Evolutionary conservation across 2,329 filamentous ascomycete genomes (phyloP).

Genomic region (Xylaria sp.): DNA sequence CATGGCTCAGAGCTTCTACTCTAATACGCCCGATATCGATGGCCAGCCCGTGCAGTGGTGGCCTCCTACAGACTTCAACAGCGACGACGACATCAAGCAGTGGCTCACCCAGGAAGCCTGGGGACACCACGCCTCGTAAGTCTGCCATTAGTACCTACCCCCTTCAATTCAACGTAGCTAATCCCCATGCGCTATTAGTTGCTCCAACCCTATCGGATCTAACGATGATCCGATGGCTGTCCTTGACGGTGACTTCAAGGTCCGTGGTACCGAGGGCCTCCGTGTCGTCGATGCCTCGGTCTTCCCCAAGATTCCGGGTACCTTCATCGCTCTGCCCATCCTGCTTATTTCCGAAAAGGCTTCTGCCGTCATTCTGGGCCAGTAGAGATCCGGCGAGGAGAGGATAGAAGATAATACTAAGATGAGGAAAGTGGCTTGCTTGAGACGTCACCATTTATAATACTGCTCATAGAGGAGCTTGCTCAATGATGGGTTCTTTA

Average conservation of each 20-base stretch:
- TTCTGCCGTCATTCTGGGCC: conserved; percentile 33
- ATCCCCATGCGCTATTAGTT: not conserved
- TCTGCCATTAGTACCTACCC: not conserved
- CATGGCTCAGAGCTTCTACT: conserved; percentile 53
- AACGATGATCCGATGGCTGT: conserved; percentile 58
- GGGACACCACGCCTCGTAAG: conserved; percentile 37
- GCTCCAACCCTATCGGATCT: conserved; percentile 38
- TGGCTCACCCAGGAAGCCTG: conserved; percentile 36
- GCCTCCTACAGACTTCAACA: conserved; percentile 23
- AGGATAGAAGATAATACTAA: not conserved
- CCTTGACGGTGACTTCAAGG: conserved; percentile 56
- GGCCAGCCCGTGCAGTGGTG: conserved; percentile 38
- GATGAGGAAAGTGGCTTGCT: not conserved
- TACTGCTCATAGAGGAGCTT: not conserved
- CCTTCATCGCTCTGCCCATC: conserved; percentile 36
- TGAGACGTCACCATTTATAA: not conserved
- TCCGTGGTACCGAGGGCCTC: conserved; percentile 55
- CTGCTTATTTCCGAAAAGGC: conserved; percentile 38
- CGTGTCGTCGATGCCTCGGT: conserved; percentile 62
- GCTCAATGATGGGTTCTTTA: not conserved
- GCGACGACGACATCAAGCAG: conserved; percentile 31
- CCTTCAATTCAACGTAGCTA: not conserved
- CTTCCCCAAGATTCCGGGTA: conserved; percentile 55
- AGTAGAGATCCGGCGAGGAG: not conserved
- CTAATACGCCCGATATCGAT: conserved; percentile 49